Conservation (phyloP, 2,329 filamentous ascomycete genomes). For the Nothopassalora personata region DNA sequence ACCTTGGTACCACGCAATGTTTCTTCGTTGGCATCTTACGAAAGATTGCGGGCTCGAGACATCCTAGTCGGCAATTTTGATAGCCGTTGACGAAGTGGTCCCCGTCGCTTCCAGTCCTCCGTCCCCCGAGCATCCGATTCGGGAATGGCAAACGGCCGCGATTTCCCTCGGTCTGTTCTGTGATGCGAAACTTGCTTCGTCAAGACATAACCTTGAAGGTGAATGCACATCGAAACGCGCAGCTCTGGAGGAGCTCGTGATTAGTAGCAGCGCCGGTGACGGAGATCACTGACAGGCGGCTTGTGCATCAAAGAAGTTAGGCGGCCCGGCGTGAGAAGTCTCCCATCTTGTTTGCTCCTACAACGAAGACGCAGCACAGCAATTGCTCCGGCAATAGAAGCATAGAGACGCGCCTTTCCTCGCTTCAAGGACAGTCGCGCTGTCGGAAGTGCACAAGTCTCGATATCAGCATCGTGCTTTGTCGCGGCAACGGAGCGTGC, state of each 20-base stretch:
- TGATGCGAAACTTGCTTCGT: background rate
- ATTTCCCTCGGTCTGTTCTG: background rate
- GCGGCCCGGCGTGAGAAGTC: no score
- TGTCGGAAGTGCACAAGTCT: no score
- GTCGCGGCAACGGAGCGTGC: background rate
- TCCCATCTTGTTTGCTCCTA: no score
- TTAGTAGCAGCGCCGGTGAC: background rate
- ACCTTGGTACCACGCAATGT: background rate
- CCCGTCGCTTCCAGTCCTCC: background rate
- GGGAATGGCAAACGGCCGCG: background rate
- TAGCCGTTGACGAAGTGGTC: background rate
- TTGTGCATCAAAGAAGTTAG: no score
- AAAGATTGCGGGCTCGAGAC: background rate
- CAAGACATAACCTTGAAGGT: background rate
- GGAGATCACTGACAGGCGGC: no score
- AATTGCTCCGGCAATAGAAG: no score
- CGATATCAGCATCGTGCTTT: background rate
- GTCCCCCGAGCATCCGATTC: background rate
- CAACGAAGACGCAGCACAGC: no score
- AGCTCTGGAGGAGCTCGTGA: background rate
- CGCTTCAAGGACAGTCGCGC: no score
- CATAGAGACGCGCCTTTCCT: no score
- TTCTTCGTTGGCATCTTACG: background rate
- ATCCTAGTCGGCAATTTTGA: background rate
- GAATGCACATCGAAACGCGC: background rate